These are phyloP conservation scores for Lyophyllum semitale DNA, from an alignment of 768 basidiomycete genomes.

Conservation along the genomic window DNA sequence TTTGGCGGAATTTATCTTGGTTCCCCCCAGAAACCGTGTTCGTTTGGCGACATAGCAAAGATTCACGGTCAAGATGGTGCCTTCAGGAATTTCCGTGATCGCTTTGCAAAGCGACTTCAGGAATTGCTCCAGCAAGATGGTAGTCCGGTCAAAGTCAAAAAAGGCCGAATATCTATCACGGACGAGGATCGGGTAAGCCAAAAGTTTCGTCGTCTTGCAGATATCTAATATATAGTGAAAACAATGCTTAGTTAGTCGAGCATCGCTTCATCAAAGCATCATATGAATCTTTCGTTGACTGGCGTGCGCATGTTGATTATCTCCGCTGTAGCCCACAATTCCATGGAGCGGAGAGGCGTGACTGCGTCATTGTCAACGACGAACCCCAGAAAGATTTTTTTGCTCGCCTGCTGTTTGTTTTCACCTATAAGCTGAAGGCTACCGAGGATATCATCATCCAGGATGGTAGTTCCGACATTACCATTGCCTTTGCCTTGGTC, in stretches of 20 bases:
- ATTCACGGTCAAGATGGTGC: too few species aligned
- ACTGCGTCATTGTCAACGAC: slow-evolving; percentile 1
- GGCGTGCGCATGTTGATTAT: not conserved
- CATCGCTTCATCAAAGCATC: not conserved
- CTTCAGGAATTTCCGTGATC: not conserved
- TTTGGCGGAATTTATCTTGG: slow-evolving; percentile 7
- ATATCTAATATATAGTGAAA: too few species aligned
- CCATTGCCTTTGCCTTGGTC: not conserved
- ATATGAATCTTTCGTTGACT: slow-evolving; percentile 3
- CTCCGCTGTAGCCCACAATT: not conserved
- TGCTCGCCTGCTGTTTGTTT: not conserved
- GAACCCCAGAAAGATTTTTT: too few species aligned
- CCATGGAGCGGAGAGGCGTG: not conserved
- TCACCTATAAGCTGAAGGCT: too few species aligned
- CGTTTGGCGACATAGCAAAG: not conserved
- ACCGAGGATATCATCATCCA: too few species aligned
- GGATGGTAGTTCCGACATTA: too few species aligned
- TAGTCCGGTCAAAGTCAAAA: not conserved
- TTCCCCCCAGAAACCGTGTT: not conserved
- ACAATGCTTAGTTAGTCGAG: not conserved
- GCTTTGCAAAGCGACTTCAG: not conserved
- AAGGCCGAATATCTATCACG: too few species aligned
- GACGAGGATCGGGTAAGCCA: too few species aligned
- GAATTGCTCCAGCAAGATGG: not conserved
- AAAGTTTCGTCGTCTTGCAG: too few species aligned